These are phyloP conservation scores for Castanopsis chinensis DNA, from an alignment of 306 rosid genomes.

Conservation along the genomic window DNA sequence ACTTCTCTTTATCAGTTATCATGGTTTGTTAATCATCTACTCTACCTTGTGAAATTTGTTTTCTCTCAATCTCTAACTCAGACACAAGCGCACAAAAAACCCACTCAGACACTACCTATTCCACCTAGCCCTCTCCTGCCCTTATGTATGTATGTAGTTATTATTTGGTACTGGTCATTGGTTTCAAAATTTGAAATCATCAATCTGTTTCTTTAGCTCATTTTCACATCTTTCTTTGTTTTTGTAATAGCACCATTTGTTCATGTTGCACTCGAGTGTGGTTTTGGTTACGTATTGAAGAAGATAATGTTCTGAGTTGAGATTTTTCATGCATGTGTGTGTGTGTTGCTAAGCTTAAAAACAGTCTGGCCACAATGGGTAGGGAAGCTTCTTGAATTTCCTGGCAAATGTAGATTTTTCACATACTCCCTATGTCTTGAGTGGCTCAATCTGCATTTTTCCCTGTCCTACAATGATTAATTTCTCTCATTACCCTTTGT, in stretches of 20 bases:
- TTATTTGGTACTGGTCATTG: neutral
- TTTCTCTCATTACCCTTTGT: neutral
- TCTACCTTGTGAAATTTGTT: neutral
- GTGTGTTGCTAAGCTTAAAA: neutral
- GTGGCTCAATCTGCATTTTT: neutral
- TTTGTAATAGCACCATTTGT: no score
- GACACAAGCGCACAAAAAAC: neutral
- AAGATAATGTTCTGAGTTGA: neutral
- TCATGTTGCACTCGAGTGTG: no score
- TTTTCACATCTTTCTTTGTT: neutral
- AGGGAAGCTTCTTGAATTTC: neutral
- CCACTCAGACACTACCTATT: neutral
- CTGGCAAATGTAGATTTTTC: neutral
- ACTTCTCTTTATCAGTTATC: neutral
- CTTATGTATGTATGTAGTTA: neutral
- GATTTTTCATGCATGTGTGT: neutral
- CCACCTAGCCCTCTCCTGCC: neutral
- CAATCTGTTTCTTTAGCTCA: neutral
- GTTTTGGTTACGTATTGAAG: neutral
- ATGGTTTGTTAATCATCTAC: neutral
- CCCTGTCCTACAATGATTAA: neutral
- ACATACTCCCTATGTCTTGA: neutral
- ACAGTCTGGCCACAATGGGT: neutral
- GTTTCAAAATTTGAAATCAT: neutral
- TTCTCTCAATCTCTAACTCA: neutral